Conservation (phyloP, 2,329 filamentous ascomycete species). For the Blumeria graminis region DNA sequence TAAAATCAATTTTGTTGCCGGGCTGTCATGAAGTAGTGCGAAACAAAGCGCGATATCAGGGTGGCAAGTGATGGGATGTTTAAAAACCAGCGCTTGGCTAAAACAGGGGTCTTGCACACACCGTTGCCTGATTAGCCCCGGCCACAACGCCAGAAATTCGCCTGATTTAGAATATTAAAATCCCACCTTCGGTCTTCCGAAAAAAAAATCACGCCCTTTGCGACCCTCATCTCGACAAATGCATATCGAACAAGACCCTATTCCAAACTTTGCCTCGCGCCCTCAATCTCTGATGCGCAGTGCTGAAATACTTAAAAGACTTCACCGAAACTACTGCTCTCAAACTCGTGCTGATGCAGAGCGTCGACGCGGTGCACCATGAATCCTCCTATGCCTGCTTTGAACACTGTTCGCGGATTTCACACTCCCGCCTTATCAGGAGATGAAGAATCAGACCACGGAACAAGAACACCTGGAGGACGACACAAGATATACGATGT, state of each 20-base stretch:
- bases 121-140: too few relatives aligned
- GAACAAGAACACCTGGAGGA: conserved; percentile 17
- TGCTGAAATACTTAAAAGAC: conserved; percentile 12
- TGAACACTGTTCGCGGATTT: conserved; percentile 15
- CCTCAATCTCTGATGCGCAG: conserved; percentile 13
- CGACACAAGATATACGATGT: conserved; percentile 18
- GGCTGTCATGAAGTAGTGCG: too few relatives aligned
- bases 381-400: conserved; percentile 9
- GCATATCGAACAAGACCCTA: conserved; percentile 14
- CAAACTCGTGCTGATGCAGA: conserved; percentile 15
- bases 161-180: too few relatives aligned
- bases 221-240: conserved; percentile 10
- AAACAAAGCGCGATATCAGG: too few relatives aligned
- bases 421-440: conserved; percentile 19
- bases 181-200: too few relatives aligned
- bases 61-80: too few relatives aligned
- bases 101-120: too few relatives aligned
- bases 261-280: conserved; percentile 6
- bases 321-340: conserved; percentile 15
- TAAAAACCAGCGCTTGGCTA: too few relatives aligned
- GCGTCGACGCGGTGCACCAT: conserved; percentile 16
- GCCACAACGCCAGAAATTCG: too few relatives aligned
- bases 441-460: conserved; percentile 29
- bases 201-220: too few relatives aligned
- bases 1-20: too few relatives aligned